Percentiles rank a stretch among this genome's conserved stretches.
Evolutionary conservation across 1,139 yeast species (phyloP).

Genomic region (Saccharomyces hybrid): DNA sequence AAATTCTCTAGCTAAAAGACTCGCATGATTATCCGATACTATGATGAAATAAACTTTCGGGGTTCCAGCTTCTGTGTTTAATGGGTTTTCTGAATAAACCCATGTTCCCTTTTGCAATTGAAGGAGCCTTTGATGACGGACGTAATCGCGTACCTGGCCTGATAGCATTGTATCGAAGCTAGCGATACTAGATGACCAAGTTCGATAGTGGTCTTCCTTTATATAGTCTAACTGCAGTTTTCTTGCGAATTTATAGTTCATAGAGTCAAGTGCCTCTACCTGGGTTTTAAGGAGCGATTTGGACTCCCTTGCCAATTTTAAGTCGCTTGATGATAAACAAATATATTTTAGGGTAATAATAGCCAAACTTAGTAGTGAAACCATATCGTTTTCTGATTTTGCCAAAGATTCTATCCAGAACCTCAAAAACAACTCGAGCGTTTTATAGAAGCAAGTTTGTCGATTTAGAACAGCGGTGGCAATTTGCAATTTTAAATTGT

Average conservation of each 20-base stretch:
- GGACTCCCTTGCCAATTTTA: background rate
- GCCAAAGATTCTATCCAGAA: constrained; percentile 68
- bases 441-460: background rate
- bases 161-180: constrained; percentile 48
- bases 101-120: constrained; percentile 73
- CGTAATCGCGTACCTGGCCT: constrained; percentile 62
- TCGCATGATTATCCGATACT: constrained; percentile 64
- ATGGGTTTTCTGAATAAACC: constrained; percentile 67
- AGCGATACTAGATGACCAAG: constrained; percentile 36
- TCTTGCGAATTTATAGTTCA: constrained; percentile 48
- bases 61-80: constrained; percentile 35
- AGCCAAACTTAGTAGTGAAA: constrained; percentile 25
- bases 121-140: constrained; percentile 69
- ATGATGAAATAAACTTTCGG: constrained; percentile 49
- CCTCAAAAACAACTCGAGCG: constrained; percentile 33
- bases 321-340: constrained; percentile 7
- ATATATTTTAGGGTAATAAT: constrained; percentile 18
- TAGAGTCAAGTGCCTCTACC: constrained; percentile 37
- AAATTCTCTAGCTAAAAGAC: constrained; percentile 56
- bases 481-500: background rate
- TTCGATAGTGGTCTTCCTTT: constrained; percentile 31
- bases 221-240: constrained; percentile 45
- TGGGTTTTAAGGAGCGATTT: constrained; percentile 8
- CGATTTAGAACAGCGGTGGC: background rate
- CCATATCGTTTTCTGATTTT: constrained; percentile 37